Evolutionary conservation across 2,329 filamentous ascomycete species (phyloP), one percentile per base, ranked within the genome.

Genomic region (Iodosphaeria phyllophila): DNA sequence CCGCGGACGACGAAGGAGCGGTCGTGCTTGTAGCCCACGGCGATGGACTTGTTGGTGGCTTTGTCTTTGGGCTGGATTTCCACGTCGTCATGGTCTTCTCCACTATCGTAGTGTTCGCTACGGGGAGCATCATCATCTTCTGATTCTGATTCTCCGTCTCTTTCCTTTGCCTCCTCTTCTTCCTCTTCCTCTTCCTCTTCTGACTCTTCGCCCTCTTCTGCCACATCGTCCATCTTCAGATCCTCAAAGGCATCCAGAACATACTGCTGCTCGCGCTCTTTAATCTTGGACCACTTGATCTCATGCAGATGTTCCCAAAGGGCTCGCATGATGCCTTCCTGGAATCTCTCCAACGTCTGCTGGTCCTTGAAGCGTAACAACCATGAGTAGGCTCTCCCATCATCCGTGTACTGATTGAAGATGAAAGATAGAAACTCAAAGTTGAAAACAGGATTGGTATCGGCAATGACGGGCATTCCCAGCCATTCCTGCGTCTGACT

Each of bases 391-490:
- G 89, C 86, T 2, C 77, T 78, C 2, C 84, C 82, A 48, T 93
- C 80, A 18, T 74, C 64, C 9, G 76, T 67, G 46, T 92, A 95
- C 46, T 93, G 83, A 42, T 98, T 98, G 64, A 98, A 98, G 42
- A 98, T 93, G 47, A 95, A 95, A 0, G 86, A 95, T n/a, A 92
- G 61, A 40, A 86, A 95, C 48, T 98, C 89, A 36, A 93, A 95
- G 52, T 95, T 95, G 59, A 95, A 98, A 12, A 98, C 84, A 0
- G 89, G 89, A 40, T 95, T 95, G 49, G 95, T 82, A 38, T 98
- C 89, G 5, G 80, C 75, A 16, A 83, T 60, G 16, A 98, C 70
- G 3, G 75, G 65, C 35, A 92, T 79, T 13, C 83, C 83, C 3
- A 98, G 58, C 80, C 83, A 93, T 27, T 84, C 72, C 40, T 71